Evolutionary conservation across 306 rosid species (phyloP), one percentile per base, ranked within the genome.

Genomic region (Trifolium dubium): DNA sequence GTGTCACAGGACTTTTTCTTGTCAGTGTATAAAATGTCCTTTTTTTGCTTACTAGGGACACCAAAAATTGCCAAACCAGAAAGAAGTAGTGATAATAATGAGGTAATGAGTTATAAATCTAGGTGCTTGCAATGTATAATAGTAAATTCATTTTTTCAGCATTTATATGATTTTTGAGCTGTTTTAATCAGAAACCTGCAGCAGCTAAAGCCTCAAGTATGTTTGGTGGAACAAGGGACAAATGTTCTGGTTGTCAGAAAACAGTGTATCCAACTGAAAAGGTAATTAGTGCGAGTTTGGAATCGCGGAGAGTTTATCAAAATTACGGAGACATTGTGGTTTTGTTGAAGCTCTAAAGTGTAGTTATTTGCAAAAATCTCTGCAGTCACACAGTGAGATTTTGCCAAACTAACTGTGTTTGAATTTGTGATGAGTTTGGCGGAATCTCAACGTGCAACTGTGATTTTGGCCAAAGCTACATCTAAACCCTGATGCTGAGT

Each of bases 141-240:
- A 39, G 31, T 30, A 78, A 31, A 54, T 14, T 60, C 43, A 54
- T 3, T 14, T 76, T 56, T 65, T 14, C 67, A 23, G 73, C 68
- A 53, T 71, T 54, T 17, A 69, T 61, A 75, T 74, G 75, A 77
- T 30, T 61, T 56, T 64, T 65, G 23, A 67, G 10, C 55, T 82
- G 68, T 54, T 77, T 77, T 61, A 12, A 75, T 51, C 79, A 94
- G 99, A 94, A 87, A 91, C 90, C 97, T 61, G 78, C 85, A 32
- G 92, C 75, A 29, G 83, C 83, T 47, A 92, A 92, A 79, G 95
- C 71, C 11, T 85, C 97, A 9, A 73, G 92, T 41, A 86, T 83
- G 96, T 94, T 94, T 73, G 97, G 90, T 51, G 99, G 99, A 87
- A 94, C 99, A 46, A 89, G 96, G 73, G 99, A 94, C 17, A 94